A percentile compares a stretch with the other conserved stretches of the same genome.
Evolutionary conservation across 179 eudicot species (phyloP).

Genomic region (Patellifolia procumbens): DNA sequence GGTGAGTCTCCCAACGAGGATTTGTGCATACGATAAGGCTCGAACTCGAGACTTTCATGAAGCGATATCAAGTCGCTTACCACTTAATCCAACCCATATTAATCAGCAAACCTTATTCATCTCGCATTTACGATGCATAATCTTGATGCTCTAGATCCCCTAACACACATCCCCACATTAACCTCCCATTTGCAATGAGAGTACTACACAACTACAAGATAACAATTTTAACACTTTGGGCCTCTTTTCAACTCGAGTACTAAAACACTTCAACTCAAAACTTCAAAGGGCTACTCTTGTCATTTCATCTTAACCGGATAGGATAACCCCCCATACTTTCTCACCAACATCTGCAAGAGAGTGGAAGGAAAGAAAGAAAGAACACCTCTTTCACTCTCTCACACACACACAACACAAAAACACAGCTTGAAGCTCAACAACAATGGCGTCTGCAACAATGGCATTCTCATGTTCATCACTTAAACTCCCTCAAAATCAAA

Average conservation of each 20-base stretch:
- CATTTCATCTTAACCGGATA: constrained; percentile 22
- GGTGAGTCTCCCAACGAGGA: no score
- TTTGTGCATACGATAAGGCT: no score
- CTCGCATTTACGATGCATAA: no score
- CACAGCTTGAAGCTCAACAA: constrained; percentile 7
- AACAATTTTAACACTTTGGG: not conserved
- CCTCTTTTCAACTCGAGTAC: not conserved
- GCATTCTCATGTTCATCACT: constrained; percentile 38
- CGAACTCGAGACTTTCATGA: no score
- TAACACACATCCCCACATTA: no score
- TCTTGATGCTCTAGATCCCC: no score
- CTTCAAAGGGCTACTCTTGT: constrained; percentile 4
- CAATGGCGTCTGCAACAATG: constrained; percentile 45
- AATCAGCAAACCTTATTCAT: no score
- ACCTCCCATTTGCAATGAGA: no score
- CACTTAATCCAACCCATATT: no score
- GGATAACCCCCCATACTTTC: constrained; percentile 22
- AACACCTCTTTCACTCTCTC: not conserved
- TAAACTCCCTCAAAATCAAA: constrained; percentile 36
- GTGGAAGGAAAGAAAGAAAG: constrained; percentile 2
- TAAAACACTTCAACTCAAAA: not conserved
- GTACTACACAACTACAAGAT: no score
- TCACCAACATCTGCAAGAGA: not conserved
- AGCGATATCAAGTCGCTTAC: no score
- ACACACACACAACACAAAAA: not conserved